Percentiles rank a stretch among this genome's conserved stretches.
phyloP scores from a whole-genome alignment of 495 filamentous ascomycete genomes.

The Hamigera avellanea region DNA sequence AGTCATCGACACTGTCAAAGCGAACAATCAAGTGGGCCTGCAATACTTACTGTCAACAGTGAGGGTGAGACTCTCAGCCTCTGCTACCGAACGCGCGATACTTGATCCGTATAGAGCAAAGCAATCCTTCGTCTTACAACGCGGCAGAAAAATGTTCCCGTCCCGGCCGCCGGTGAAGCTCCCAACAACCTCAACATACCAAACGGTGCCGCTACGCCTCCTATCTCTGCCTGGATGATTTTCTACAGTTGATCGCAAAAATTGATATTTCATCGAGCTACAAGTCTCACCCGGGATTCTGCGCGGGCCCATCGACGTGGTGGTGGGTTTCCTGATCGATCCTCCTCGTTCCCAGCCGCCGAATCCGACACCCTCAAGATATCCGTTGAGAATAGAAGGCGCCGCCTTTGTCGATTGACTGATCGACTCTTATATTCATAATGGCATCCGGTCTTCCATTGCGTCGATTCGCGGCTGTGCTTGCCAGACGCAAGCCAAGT shows the following conservation, averaged over 20 bases:
- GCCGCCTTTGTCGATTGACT: too few species aligned
- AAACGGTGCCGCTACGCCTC: constrained; percentile 3
- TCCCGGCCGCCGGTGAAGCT: constrained; percentile 35
- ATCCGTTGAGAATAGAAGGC: too few species aligned
- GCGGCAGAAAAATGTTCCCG: constrained; percentile 39
- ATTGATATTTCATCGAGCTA: too few species aligned
- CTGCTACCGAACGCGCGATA: too few species aligned
- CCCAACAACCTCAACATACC: constrained; percentile 32
- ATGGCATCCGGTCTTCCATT: constrained; percentile 29
- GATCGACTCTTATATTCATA: constrained; percentile 3
- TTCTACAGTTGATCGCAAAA: background rate
- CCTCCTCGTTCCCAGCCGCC: background rate
- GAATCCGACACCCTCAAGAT: background rate
- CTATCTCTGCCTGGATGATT: constrained; percentile 5
- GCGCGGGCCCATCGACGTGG: constrained; percentile 7
- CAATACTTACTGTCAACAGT: background rate
- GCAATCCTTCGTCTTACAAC: constrained; percentile 5
- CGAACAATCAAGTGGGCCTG: too few species aligned
- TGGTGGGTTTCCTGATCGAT: constrained; percentile 1
- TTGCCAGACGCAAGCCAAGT: constrained; percentile 28
- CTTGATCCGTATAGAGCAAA: too few species aligned
- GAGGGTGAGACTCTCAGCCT: background rate
- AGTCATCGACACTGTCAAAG: too few species aligned
- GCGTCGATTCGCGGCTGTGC: constrained; percentile 25
- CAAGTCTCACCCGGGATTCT: constrained; percentile 3